Evolutionary conservation across 2,329 filamentous ascomycete genomes (phyloP).

Genomic region (Colletotrichum higginsianum): DNA sequence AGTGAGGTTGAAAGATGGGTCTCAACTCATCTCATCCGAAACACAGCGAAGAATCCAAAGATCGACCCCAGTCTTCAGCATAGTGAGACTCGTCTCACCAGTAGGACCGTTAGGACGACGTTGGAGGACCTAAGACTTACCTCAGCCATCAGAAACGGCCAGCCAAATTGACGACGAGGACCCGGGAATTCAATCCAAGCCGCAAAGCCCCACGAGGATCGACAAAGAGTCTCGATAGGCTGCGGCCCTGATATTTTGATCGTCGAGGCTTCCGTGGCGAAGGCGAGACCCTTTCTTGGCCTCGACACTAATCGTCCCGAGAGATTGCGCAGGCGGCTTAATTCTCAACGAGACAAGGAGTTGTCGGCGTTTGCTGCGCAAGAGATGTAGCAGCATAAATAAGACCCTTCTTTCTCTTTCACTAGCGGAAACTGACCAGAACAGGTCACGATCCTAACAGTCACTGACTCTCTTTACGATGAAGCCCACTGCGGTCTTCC

Average conservation of each 20-base stretch:
- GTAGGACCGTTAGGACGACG: slow-evolving; percentile 19
- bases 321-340: background rate
- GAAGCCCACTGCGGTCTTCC: background rate
- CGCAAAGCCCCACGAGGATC: too few species aligned
- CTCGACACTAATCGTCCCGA: background rate
- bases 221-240: background rate
- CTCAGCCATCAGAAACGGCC: background rate
- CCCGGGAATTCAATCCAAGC: too few species aligned
- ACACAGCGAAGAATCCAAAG: too few species aligned
- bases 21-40: too few species aligned
- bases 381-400: background rate
- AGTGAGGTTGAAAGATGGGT: too few species aligned
- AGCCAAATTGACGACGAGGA: background rate
- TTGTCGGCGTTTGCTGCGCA: too few species aligned
- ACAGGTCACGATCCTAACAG: too few species aligned
- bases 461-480: background rate
- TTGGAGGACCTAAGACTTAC: slow-evolving; percentile 1
- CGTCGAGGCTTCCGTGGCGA: background rate
- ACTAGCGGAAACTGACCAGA: background rate
- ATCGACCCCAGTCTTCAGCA: too few species aligned
- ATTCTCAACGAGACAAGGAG: background rate
- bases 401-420: background rate
- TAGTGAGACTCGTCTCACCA: background rate
- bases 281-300: background rate
- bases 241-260: background rate